Evolutionary conservation across 1,139 yeast genomes (phyloP).

Genomic region (Pichia norvegensis): DNA sequence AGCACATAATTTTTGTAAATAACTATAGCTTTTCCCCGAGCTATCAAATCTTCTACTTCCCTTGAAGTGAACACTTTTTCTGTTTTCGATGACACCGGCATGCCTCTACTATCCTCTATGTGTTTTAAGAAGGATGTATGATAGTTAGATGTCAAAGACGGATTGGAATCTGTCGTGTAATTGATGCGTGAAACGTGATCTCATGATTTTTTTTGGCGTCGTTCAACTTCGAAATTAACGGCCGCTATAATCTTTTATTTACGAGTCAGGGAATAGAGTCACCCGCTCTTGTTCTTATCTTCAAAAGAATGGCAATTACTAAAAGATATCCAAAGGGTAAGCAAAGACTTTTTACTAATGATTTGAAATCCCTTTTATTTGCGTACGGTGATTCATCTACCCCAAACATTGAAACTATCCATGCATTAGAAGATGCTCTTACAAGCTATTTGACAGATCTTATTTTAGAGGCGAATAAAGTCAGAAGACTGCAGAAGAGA

Average conservation of each 20-base stretch:
- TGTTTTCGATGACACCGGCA: neutral
- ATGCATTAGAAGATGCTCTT: constrained; percentile 75
- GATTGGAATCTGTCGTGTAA: no score
- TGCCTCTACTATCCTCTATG: no score
- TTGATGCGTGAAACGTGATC: neutral
- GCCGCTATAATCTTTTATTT: no score
- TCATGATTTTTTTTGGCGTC: neutral
- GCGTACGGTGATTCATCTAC: constrained; percentile 83
- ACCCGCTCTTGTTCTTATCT: neutral
- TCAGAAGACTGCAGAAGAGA: constrained; percentile 25
- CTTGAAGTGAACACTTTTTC: constrained; percentile 3
- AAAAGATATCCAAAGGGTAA: constrained; percentile 18
- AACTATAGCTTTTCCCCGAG: constrained; percentile 62
- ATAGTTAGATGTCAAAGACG: no score
- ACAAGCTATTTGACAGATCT: constrained; percentile 69
- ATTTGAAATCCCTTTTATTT: constrained; percentile 59
- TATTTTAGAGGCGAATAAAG: constrained; percentile 58
- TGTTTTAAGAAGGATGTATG: no score
- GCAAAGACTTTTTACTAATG: constrained; percentile 45
- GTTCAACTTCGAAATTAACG: neutral
- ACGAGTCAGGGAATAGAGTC: no score
- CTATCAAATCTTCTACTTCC: constrained; percentile 47
- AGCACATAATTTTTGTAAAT: constrained; percentile 56
- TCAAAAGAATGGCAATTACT: constrained; percentile 8
- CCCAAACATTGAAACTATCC: constrained; percentile 70